phyloP scores from a whole-genome alignment of 352 stramenopile genomes.

The Phytophthora quininea region DNA sequence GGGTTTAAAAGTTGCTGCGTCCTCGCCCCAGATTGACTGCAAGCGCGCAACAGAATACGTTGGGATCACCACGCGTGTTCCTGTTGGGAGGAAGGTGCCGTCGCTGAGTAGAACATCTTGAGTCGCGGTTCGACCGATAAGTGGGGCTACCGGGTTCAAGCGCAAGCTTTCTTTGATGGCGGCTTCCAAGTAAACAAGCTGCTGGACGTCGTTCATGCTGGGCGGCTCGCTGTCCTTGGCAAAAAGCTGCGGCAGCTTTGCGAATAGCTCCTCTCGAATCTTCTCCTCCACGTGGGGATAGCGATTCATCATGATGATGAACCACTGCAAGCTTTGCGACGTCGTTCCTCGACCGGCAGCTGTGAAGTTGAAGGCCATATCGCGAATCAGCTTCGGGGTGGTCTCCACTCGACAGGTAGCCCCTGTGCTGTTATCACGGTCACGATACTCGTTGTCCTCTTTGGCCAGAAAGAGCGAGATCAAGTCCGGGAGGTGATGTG shows the following conservation, averaged over 20 bases:
- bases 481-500: constrained; percentile 28
- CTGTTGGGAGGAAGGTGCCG: constrained; percentile 58
- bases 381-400: constrained; percentile 54
- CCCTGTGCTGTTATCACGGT: constrained; percentile 7
- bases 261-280: constrained; percentile 58
- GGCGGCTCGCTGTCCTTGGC: constrained; percentile 23
- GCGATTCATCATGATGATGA: constrained; percentile 77
- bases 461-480: constrained; percentile 53
- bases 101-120: constrained; percentile 65
- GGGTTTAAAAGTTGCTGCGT: constrained; percentile 70
- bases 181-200: constrained; percentile 70
- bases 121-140: constrained; percentile 52
- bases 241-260: constrained; percentile 44
- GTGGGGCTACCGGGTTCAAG: constrained; percentile 61
- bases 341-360: constrained; percentile 79
- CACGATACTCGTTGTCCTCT: constrained; percentile 38
- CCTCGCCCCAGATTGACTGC: constrained; percentile 59
- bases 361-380: constrained; percentile 79
- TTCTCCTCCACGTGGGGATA: constrained; percentile 47
- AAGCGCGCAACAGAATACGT: constrained; percentile 66
- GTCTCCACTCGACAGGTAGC: constrained; percentile 20
- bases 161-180: constrained; percentile 71
- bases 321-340: constrained; percentile 62
- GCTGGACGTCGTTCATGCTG: constrained; percentile 49
- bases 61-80: constrained; percentile 57